Base-by-base conservation (phyloP, 2,329 filamentous ascomycete genomes). In the Monosporascus cannonballus region DNA sequence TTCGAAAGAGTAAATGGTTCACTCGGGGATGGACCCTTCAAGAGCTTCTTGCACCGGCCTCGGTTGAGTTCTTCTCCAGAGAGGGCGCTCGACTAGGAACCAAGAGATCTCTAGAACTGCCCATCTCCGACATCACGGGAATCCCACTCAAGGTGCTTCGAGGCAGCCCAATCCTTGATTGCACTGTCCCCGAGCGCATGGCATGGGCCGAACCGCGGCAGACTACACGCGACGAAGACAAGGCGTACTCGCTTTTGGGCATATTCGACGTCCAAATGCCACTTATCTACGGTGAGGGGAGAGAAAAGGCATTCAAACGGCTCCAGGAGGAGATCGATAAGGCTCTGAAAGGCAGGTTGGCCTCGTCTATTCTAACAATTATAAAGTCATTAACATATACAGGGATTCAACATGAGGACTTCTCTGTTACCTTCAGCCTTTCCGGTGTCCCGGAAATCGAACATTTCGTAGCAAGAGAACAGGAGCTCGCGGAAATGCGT, bases 381-480 rank as follows among this genome's bases (percentile, higher is more conserved):
- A 7, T 44, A 45, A 48, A 25, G 36, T 48, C 18, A 46, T 54
- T 64, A 41, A 64, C 50, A 15, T 22, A 39, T 53, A 47, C 41
- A 65, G 60, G 60, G 39, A 36, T 50, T 55, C 56, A 55, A 51
- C 48, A 51, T 37, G 54, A 64, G 53, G 53, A 65, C 42, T 67
- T 67, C 51, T 61, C 59, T 36, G 48, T 69, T 34, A 47, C 53
- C 18, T 65, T 70, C 39, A 67, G 62, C 36, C 57, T 69, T 27
- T 54, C 56, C 22, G 53, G 57, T 50, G 57, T 63, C 57, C 56
- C 59, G 41, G 58, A 67, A 25, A 59, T 57, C 46, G 53, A 61
- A 52, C 45, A 65, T 44, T 69, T 71, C 52, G 63, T 71, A 17
- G 66, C 61, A 38, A 62, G 67, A 58, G 51, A 64, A 45, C 42